Evolutionary conservation across 2,329 filamentous ascomycete species (phyloP).

Genomic region (Aureobasidium sp.): DNA sequence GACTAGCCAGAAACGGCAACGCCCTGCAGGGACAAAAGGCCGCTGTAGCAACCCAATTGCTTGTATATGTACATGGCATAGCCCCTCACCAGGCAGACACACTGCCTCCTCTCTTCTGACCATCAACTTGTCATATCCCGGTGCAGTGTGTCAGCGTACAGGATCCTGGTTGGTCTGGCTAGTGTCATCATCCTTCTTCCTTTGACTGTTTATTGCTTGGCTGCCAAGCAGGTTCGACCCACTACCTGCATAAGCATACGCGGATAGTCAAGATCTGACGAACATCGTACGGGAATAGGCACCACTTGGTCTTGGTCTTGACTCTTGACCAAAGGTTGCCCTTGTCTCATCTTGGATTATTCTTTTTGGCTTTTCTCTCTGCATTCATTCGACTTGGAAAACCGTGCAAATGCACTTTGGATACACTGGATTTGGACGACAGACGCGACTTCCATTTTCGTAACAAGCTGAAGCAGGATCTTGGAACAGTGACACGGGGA

Average conservation of each 20-base stretch:
- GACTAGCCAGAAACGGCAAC: conserved; percentile 4
- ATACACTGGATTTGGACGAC: neutral
- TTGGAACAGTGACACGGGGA: neutral
- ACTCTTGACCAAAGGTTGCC: conserved; percentile 8
- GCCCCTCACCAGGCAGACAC: conserved; percentile 1
- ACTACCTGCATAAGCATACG: conserved; percentile 7
- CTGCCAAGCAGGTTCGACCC: conserved; percentile 13
- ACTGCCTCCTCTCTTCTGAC: conserved; percentile 1
- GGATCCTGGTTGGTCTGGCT: neutral
- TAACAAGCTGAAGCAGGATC: neutral
- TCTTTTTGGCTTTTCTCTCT: neutral
- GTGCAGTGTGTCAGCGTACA: neutral
- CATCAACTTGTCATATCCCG: neutral
- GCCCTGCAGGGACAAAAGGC: conserved; percentile 13
- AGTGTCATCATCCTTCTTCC: conserved; percentile 7
- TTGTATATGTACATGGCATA: conserved; percentile 13
- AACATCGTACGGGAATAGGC: conserved; percentile 11
- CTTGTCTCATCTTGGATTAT: conserved; percentile 1
- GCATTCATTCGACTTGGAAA: neutral
- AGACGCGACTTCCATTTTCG: conserved; percentile 7
- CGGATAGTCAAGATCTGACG: conserved; percentile 6
- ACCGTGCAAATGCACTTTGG: neutral
- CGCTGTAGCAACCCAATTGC: conserved; percentile 11
- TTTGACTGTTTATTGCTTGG: conserved; percentile 2
- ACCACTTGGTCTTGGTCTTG: conserved; percentile 7